These are phyloP conservation scores for Acanthamoeba quina DNA, from an alignment of 208 protist genomes.

Conservation along the genomic window DNA sequence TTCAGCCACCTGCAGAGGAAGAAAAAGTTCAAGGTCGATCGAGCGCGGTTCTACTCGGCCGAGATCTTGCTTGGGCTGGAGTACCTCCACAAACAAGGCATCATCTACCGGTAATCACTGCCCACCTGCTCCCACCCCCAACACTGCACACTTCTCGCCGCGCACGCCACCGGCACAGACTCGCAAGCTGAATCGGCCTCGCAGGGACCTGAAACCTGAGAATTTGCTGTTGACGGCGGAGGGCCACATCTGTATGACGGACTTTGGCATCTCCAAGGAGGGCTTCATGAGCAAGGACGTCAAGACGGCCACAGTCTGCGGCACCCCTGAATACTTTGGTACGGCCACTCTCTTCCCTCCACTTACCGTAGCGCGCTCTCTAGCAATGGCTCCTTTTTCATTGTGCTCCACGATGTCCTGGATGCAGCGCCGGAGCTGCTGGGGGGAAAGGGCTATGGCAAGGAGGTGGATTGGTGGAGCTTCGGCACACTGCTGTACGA, in stretches of 20 bases:
- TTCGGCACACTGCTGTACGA: constrained; percentile 91
- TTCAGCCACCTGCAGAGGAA: constrained; percentile 94
- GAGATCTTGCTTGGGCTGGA: constrained; percentile 89
- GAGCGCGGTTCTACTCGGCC: constrained; percentile 73
- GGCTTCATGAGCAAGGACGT: constrained; percentile 68
- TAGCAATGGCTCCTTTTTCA: no score
- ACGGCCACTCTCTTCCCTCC: no score
- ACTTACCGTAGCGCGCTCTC: no score
- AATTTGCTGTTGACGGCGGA: constrained; percentile 27
- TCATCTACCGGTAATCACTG: constrained; percentile 88
- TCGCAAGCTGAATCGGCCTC: neutral
- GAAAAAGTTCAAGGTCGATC: neutral
- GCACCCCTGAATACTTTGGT: constrained; percentile 90
- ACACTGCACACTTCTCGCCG: constrained; percentile 15
- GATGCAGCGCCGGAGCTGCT: constrained; percentile 86
- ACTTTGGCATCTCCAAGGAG: constrained; percentile 90
- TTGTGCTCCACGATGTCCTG: neutral
- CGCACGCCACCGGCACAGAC: neutral
- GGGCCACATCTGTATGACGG: constrained; percentile 87
- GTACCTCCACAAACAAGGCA: constrained; percentile 85
- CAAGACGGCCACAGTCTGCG: constrained; percentile 88
- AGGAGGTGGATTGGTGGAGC: constrained; percentile 92
- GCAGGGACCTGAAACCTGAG: constrained; percentile 15
- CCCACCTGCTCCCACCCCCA: constrained; percentile 84
- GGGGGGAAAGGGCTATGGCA: constrained; percentile 84